A percentile compares a stretch with the other conserved stretches of the same genome.
These are phyloP conservation scores for Alternaria dauci DNA, from an alignment of 2,329 filamentous ascomycete genomes.

Conservation along the genomic window DNA sequence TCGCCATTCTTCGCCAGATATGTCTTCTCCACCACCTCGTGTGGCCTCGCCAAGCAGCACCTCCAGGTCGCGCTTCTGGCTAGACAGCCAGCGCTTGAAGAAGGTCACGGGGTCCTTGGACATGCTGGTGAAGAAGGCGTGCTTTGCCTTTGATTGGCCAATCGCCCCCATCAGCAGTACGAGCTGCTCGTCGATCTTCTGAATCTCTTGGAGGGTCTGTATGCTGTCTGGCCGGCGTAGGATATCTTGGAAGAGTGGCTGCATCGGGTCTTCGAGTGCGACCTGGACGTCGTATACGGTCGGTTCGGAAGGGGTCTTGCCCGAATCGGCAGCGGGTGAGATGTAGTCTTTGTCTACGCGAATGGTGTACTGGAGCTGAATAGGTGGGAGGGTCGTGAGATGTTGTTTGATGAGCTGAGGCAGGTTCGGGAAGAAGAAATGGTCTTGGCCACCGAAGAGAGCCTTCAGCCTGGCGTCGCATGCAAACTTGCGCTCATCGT, in stretches of 20 bases:
- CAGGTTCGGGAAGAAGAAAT: slow-evolving; percentile 85
- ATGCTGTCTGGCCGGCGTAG: slow-evolving; percentile 58
- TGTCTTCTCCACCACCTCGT: slow-evolving; percentile 61
- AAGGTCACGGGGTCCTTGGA: slow-evolving; percentile 85
- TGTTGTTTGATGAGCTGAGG: slow-evolving; percentile 81
- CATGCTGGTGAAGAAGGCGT: slow-evolving; percentile 83
- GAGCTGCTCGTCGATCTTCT: slow-evolving; percentile 82
- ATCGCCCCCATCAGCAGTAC: slow-evolving; percentile 84
- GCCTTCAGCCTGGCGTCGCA: slow-evolving; percentile 84
- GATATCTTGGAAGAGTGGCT: slow-evolving; percentile 67
- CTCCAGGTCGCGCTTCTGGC: slow-evolving; percentile 89
- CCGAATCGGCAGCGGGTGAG: slow-evolving; percentile 71
- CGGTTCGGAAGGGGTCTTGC: slow-evolving; percentile 69
- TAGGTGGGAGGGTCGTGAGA: slow-evolving; percentile 78
- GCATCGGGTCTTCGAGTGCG: slow-evolving; percentile 81
- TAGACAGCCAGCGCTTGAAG: slow-evolving; percentile 85
- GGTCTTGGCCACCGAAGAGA: slow-evolving; percentile 75
- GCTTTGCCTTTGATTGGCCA: slow-evolving; percentile 85
- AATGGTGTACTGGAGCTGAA: slow-evolving; percentile 90
- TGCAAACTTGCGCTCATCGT: slow-evolving; percentile 90
- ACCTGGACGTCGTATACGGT: slow-evolving; percentile 93
- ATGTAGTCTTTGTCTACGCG: slow-evolving; percentile 75
- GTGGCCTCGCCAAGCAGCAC: slow-evolving; percentile 84
- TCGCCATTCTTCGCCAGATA: slow-evolving; percentile 73
- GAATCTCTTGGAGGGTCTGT: slow-evolving; percentile 77